Conservation (phyloP, 768 basidiomycete species). For the Pulveroboletus sp. region DNA sequence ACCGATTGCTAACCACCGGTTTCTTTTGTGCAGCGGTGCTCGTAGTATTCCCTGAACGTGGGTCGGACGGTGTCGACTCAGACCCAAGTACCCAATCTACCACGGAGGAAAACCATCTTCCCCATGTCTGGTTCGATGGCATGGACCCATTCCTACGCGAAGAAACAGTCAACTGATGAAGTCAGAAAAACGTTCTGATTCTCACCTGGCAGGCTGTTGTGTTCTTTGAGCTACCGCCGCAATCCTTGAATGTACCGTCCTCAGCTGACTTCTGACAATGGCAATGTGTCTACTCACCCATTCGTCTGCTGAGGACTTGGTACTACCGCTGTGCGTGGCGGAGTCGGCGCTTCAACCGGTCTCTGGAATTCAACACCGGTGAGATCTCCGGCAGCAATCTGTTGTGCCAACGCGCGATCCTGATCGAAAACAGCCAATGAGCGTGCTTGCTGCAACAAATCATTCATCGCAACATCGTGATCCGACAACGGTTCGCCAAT, state of each 20-base stretch:
- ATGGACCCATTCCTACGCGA: neutral
- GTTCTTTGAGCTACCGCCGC: neutral
- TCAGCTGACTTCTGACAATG: neutral
- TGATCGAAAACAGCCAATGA: slow-evolving; percentile 13
- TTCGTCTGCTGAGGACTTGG: neutral
- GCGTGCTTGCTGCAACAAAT: slow-evolving; percentile 24
- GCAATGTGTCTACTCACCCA: neutral
- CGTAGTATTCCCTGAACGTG: neutral
- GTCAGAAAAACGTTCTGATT: neutral
- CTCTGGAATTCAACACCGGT: neutral
- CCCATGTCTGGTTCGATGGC: slow-evolving; percentile 12
- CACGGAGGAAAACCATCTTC: slow-evolving; percentile 20
- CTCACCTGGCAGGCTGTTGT: slow-evolving; percentile 13
- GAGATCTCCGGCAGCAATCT: slow-evolving; percentile 11
- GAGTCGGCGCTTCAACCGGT: neutral
- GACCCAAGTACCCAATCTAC: neutral
- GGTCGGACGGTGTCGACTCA: neutral
- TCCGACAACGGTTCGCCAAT: slow-evolving; percentile 17
- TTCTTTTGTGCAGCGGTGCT: neutral
- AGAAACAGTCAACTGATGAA: neutral
- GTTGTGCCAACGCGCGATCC: slow-evolving; percentile 23
- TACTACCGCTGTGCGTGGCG: neutral
- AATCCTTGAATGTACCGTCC: slow-evolving; percentile 4
- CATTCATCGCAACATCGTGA: slow-evolving; percentile 22
- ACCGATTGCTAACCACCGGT: neutral